A percentile compares a stretch with the other conserved stretches of the same genome.
These are phyloP conservation scores for Nymphaea thermarum DNA, from an alignment of 164 flowering plant genomes.

Conservation along the genomic window DNA sequence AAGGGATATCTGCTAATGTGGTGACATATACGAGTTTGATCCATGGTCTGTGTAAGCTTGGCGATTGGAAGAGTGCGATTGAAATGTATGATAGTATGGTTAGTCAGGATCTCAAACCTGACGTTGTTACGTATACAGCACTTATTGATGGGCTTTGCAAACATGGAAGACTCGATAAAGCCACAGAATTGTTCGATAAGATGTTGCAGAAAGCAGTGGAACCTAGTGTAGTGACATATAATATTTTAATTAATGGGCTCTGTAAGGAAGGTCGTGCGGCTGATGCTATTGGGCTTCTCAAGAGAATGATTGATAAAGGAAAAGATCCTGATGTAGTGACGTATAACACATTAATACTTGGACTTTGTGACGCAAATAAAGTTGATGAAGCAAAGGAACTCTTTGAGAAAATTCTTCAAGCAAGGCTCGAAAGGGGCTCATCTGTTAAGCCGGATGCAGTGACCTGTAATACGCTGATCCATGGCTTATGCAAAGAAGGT, in stretches of 20 bases:
- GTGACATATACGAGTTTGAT: constrained; percentile 36
- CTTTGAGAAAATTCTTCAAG: constrained; percentile 24
- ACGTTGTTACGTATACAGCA: constrained; percentile 35
- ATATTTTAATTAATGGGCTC: constrained; percentile 44
- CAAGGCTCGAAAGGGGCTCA: constrained; percentile 2
- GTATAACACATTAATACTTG: constrained; percentile 39
- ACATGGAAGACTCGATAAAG: constrained; percentile 29
- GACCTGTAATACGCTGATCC: constrained; percentile 36
- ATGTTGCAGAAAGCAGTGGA: constrained; percentile 59
- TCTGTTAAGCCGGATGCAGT: constrained; percentile 27
- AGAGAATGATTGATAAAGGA: constrained; percentile 38
- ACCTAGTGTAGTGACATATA: constrained; percentile 38
- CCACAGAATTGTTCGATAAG: constrained; percentile 29
- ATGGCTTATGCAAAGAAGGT: constrained; percentile 48
- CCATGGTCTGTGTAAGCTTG: constrained; percentile 30
- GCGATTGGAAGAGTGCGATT: constrained; percentile 39
- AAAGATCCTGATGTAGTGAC: constrained; percentile 42
- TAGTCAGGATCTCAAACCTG: constrained; percentile 35
- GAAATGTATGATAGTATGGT: constrained; percentile 35
- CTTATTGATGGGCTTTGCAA: constrained; percentile 54
- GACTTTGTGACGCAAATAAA: constrained; percentile 35
- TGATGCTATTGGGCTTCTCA: constrained; percentile 40
- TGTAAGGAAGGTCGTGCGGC: constrained; percentile 39
- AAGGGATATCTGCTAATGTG: constrained; percentile 35
- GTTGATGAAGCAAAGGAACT: constrained; percentile 47